Evolutionary conservation across 768 basidiomycete genomes (phyloP), one percentile per base, ranked within the genome.

Genomic region (Psilocybe subaeruginosa): DNA sequence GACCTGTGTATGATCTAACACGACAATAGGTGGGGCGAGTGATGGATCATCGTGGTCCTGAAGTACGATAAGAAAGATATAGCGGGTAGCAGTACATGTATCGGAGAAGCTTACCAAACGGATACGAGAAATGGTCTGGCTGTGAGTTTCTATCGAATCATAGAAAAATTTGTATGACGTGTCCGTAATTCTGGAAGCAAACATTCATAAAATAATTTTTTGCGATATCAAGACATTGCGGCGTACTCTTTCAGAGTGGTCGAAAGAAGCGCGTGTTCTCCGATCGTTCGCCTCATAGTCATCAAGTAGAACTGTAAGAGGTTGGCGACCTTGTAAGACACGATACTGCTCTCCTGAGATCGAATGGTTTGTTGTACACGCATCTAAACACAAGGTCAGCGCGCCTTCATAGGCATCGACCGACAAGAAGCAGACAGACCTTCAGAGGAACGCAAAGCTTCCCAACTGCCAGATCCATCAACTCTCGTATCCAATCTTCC

Each of bases 351-450:
- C 74, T 98, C 97, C 71, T 99, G 97, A 0, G 91, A 92, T 46
- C 91, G 86, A 33, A 97, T 86, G 3, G 95, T 97, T 72, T 99
- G 95, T 68, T 92, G 87, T n/a, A 98, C 90, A 29, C 97, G 87
- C 35, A 91, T 79, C 92, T 96, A 65, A 4, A 50, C 14, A 31
- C 17, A 19, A 58, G 47, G 63, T 56, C 46, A 50, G 49, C 53
- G 39, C 52, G 39, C 7, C 3, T 45, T 23, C 31, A 3, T 1
- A 54, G 7, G 14, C 8, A 59, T 27, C 6, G 1, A 9, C 46
- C 6, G 1, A 11, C 46, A 49, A 23, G 23, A 64, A 51, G 27
- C 29, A 12, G 19, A 57, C 72, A 33, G 64, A 94, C 95, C 84
- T 90, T 93, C 62, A 98, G 78, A n/a, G 97, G 97, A 31, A 90